Base-by-base conservation (phyloP, 148 eudicot genomes). In the Camellia granthamiana region DNA sequence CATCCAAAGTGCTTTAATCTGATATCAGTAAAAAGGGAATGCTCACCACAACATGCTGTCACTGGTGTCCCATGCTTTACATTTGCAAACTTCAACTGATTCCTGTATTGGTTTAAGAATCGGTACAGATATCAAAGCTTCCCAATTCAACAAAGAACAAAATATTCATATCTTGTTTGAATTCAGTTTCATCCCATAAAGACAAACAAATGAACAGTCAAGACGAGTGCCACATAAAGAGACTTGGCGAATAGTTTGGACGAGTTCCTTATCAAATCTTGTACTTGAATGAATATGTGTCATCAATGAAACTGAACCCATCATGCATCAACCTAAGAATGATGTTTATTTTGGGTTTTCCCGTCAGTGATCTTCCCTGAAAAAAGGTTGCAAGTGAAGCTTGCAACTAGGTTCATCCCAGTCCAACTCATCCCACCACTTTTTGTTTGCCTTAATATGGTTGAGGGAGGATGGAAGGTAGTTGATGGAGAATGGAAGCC, bases 351-450 rank as follows among this genome's bases (percentile, higher is more conserved):
- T 8, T 12, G 14, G 12, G 59, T 9, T 6, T 55, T 41, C 46
- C 23, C 11, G 11, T 59, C 46, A 75, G 21, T 30, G 49, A 9
- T 63, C 82, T 43, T 73, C 71, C 47, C n/a, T 41, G 14, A 73
- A 72, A 30, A 72, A 73, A 62, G 77, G 72, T 63, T 80, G 72
- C 15, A 80, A 63, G 19, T 61, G 46, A 80, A 46, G 61, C 70
- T 41, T 80, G 72, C 77, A 80, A 64, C 51, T 54, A 61, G 72
- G 59, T 21, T 80, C 82, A 73, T 80, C 71, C 82, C 82, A 80
- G 6, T 80, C 77, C 71, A 80, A 72, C 71, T 74, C 70, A 72
- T 80, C 72, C 82, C 82, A 80, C 82, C 82, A 80, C 42, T 62
- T 72, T 18, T n/a, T 69, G 49, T 55, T 79, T 43, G 67, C 76